Conservation (phyloP, 257 asterid species). For the Salvia hispanica region DNA sequence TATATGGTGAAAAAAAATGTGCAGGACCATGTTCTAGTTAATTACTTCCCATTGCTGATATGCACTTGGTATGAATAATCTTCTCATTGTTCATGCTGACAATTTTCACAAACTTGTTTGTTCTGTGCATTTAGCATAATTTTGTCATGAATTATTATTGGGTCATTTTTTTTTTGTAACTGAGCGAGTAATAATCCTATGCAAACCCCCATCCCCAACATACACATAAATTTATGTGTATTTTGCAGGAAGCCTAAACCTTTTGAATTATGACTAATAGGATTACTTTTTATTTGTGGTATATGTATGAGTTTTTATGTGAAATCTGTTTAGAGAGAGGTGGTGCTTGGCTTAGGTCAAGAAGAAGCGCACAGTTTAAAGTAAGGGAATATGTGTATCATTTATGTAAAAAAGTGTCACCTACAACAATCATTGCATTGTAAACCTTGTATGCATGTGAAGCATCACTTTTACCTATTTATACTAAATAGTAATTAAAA, state of each 20-base stretch:
- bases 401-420: neutral
- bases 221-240: neutral
- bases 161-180: neutral
- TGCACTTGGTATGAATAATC: conserved; percentile 1
- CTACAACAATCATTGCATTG: neutral
- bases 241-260: neutral
- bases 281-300: neutral
- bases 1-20: too few relatives aligned
- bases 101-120: neutral
- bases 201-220: too few relatives aligned
- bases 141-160: neutral
- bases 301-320: neutral
- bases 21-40: conserved; percentile 25
- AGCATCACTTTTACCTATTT: neutral
- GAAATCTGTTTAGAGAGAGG: neutral
- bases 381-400: neutral
- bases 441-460: neutral
- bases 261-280: neutral
- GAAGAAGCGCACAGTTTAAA: neutral
- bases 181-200: too few relatives aligned
- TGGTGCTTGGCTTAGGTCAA: conserved; percentile 1
- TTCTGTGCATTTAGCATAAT: neutral
- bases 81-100: neutral
- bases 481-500: neutral
- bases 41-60: neutral